Conservation (phyloP, 2,329 filamentous ascomycete genomes). For the Claviceps quebecensis region DNA sequence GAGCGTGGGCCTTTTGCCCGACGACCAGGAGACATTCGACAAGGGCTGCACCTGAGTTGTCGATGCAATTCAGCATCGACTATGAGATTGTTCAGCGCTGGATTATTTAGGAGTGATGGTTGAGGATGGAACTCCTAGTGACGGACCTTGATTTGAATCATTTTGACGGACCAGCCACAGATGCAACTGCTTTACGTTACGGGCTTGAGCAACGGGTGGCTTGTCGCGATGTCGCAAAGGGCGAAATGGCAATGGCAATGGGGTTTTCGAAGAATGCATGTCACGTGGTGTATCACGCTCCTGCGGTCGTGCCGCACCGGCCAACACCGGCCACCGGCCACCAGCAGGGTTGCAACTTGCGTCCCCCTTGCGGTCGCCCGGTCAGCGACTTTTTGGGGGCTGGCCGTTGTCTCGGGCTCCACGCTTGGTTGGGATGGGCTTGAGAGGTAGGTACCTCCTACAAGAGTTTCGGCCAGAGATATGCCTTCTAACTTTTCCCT, state of each 20-base stretch:
- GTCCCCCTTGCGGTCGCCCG: conserved; percentile 14
- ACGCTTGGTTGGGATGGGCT: background rate
- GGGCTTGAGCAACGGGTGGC: background rate
- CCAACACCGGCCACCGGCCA: background rate
- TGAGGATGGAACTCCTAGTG: background rate
- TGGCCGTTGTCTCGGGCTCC: conserved; percentile 5
- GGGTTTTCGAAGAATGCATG: background rate
- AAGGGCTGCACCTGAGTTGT: conserved; percentile 95
- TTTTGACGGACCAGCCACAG: conserved; percentile 31
- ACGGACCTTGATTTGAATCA: conserved; percentile 80
- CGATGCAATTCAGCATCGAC: conserved; percentile 98
- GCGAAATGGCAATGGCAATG: background rate
- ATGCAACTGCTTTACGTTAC: conserved; percentile 7
- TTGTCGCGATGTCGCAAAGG: background rate
- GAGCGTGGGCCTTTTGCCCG: conserved; percentile 76
- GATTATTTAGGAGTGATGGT: too few relatives aligned
- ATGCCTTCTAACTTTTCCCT: background rate
- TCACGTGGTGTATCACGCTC: conserved; percentile 5
- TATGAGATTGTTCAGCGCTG: conserved; percentile 23
- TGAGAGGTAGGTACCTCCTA: background rate
- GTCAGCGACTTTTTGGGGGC: conserved; percentile 13
- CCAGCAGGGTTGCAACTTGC: background rate
- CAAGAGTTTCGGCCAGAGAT: background rate
- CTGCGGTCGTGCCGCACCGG: background rate
- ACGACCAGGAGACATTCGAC: conserved; percentile 93